A percentile compares a stretch with the other conserved stretches of the same genome.
Evolutionary conservation across 73 alveolate species (phyloP).

Genomic region (Paramecium caudatum): DNA sequence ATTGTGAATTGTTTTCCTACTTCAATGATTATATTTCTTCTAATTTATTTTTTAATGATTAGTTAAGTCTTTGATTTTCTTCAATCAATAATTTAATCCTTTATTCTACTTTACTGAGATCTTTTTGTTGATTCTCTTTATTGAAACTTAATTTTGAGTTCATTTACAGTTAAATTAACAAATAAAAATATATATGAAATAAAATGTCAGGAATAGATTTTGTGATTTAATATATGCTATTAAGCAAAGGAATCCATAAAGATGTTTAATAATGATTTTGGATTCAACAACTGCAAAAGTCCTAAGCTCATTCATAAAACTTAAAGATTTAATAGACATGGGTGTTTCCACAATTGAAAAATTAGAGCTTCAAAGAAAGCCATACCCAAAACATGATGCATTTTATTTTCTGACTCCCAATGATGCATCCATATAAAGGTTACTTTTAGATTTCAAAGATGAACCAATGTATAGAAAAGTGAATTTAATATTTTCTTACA

Average conservation of each 20-base stretch:
- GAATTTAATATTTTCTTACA: slow-evolving; percentile 39
- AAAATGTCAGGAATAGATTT: slow-evolving; percentile 49
- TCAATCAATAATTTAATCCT: slow-evolving; percentile 1
- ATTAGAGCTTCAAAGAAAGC: slow-evolving; percentile 25
- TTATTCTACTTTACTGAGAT: slow-evolving; percentile 26
- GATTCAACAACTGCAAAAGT: slow-evolving; percentile 50
- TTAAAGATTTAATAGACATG: slow-evolving; percentile 48
- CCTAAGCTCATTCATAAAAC: not conserved
- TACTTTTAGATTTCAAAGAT: not conserved
- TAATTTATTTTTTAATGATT: not conserved
- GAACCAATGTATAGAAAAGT: slow-evolving; percentile 33
- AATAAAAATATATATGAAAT: no score
- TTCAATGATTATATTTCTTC: not conserved
- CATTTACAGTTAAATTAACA: no score
- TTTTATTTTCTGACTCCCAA: slow-evolving; percentile 4
- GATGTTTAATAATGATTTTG: slow-evolving; percentile 33
- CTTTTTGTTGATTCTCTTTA: slow-evolving; percentile 12
- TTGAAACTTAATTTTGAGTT: not conserved
- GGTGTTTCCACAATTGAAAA: slow-evolving; percentile 42
- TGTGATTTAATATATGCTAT: slow-evolving; percentile 17
- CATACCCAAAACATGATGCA: slow-evolving; percentile 34
- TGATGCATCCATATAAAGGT: not conserved
- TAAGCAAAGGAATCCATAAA: slow-evolving; percentile 36
- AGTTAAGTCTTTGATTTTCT: slow-evolving; percentile 1
- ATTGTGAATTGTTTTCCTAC: not conserved